Evolutionary conservation across 768 basidiomycete species (phyloP), one percentile per base, ranked within the genome.

Genomic region (Pulveroboletus sp.): DNA sequence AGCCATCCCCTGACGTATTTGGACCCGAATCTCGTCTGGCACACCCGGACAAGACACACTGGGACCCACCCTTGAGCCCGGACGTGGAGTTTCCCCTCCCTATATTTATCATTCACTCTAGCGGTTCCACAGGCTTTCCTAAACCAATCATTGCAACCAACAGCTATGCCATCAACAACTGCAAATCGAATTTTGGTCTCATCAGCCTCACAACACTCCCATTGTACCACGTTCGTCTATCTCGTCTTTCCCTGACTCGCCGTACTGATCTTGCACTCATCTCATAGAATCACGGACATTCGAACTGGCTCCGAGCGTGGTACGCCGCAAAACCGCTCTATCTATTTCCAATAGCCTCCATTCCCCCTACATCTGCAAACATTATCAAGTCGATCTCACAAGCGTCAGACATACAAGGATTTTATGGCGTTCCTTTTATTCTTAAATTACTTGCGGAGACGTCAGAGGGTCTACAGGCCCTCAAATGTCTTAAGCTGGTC

Each of bases 361-460:
- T 74, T 6, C 73, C 79, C 0, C 68, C 80, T 45, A 81, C 79
- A 0, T 65, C 73, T 4, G 53, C 59, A 29, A 78, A 77, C 51
- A 68, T 80, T 32, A 60, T 74, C 41, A 61, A 56, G 11, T 58
- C 76, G 5, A 56, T 78, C 11, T 55, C 56, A 1, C 66, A 70
- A 5, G 64, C 72, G 29, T 65, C 69, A 8, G 58, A 63, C 20
- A 59, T 67, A 50, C 51, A 60, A 36, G 66, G 62, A 8, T 59
- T 72, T 45, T 71, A 57, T 41, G 69, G 68, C 10, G 74, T 73
- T 17, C 72, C 74, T 12, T 43, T 57, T 41, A 66, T 72, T 17
- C 67, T 72, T 36, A 70, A 77, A 58, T 62, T 82, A 1, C 65
- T 82, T 1, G 73, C 66, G 0, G 81, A 81, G 62, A 72, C 72